Evolutionary conservation across 1,284 basidiomycete genomes (phyloP).

Genomic region (Ceratobasidium sp.): DNA sequence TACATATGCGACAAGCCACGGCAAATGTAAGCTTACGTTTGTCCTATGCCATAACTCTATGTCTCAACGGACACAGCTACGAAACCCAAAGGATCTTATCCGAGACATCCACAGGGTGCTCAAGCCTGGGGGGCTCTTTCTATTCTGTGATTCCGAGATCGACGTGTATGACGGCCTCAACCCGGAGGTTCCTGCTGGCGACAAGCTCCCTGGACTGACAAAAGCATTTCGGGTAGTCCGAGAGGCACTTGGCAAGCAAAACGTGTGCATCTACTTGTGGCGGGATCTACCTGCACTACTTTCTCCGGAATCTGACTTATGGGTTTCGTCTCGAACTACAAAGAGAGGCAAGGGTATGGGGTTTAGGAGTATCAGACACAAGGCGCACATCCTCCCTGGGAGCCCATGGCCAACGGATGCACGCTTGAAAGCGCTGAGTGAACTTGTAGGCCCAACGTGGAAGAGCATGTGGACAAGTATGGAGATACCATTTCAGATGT

Average conservation of each 20-base stretch:
- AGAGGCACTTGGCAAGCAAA: neutral
- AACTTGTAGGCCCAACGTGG: neutral
- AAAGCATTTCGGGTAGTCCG: neutral
- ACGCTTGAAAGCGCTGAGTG: neutral
- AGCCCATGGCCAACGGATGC: neutral
- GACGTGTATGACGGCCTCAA: neutral
- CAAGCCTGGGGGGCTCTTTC: neutral
- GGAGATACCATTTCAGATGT: constrained; percentile 1
- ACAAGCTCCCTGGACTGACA: neutral
- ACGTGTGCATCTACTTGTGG: neutral
- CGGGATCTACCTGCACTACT: neutral
- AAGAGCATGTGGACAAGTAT: constrained; percentile 3
- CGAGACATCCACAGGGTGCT: constrained; percentile 1
- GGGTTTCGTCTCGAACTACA: neutral
- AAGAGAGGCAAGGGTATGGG: neutral
- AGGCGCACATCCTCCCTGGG: neutral
- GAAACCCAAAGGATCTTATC: neutral
- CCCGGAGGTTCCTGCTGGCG: neutral
- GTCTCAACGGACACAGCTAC: neutral
- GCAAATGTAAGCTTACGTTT: neutral
- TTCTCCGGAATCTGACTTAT: neutral
- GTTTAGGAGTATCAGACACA: neutral
- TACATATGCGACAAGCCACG: neutral
- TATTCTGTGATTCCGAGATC: neutral
- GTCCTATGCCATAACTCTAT: neutral